Conservation (phyloP, 371 early-diverging fungal genomes). For the Entomophthora muscae region DNA sequence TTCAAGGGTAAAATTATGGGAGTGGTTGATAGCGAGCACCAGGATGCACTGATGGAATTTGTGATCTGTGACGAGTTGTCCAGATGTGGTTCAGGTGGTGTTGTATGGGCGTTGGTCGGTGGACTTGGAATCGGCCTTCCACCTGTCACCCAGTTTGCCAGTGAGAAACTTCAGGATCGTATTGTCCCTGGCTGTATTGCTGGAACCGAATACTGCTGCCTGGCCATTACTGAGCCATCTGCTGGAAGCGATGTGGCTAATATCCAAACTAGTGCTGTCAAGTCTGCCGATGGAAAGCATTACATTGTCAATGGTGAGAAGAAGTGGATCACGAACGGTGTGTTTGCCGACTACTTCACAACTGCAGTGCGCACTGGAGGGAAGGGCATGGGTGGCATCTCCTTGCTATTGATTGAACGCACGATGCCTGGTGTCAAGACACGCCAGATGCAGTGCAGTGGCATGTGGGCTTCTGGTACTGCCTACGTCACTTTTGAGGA, state of each 20-base stretch:
- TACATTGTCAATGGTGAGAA: constrained; percentile 83
- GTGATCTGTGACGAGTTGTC: constrained; percentile 61
- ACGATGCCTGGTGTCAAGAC: too few species aligned
- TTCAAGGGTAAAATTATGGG: too few species aligned
- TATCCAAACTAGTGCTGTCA: constrained; percentile 46
- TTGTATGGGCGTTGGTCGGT: constrained; percentile 63
- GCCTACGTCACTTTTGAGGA: too few species aligned
- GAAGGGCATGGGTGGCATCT: constrained; percentile 63
- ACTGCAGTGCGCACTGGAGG: constrained; percentile 57
- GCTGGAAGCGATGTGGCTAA: constrained; percentile 70
- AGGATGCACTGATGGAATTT: constrained; percentile 63
- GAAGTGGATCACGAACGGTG: constrained; percentile 77
- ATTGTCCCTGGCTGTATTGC: constrained; percentile 47
- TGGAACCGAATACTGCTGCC: constrained; percentile 61
- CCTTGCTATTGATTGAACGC: too few species aligned
- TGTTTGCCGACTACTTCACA: constrained; percentile 55
- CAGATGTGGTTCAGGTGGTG: too few species aligned
- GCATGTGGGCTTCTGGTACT: too few species aligned
- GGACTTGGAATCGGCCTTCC: constrained; percentile 55
- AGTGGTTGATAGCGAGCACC: constrained; percentile 28
- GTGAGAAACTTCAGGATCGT: constrained; percentile 40
- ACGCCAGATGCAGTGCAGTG: too few species aligned
- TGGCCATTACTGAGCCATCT: constrained; percentile 48
- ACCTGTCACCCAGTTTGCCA: constrained; percentile 55
- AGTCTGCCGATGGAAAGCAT: constrained; percentile 57